phyloP scores from a whole-genome alignment of 768 basidiomycete species.

The Pleurotus pulmonarius region DNA sequence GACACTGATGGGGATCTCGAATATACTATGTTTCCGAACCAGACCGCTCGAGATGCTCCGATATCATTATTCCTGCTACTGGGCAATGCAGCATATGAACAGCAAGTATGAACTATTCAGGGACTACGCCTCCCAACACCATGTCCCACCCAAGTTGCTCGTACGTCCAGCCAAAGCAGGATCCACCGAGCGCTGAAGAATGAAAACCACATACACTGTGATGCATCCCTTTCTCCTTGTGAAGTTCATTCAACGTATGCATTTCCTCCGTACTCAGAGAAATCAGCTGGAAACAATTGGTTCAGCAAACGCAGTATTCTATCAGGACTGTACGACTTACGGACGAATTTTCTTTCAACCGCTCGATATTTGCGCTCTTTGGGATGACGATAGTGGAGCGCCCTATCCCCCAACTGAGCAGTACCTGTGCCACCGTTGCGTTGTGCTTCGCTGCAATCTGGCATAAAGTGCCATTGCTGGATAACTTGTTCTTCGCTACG shows the following conservation, averaged over 20 bases:
- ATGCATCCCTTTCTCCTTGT: slow-evolving; percentile 36
- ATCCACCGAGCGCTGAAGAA: slow-evolving; percentile 22
- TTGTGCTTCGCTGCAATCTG: slow-evolving; percentile 24
- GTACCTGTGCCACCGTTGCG: slow-evolving; percentile 41
- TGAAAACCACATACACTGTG: slow-evolving; percentile 29
- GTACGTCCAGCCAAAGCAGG: slow-evolving; percentile 34
- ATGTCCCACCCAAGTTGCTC: slow-evolving; percentile 34
- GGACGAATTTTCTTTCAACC: slow-evolving; percentile 46
- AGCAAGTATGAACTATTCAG: neutral
- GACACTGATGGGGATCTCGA: too few relatives aligned
- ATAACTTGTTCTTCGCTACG: slow-evolving; percentile 25
- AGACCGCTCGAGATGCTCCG: too few relatives aligned
- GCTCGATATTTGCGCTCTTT: slow-evolving; percentile 45
- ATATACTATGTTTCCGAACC: too few relatives aligned
- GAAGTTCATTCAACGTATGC: slow-evolving; percentile 30
- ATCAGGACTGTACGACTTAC: slow-evolving; percentile 17
- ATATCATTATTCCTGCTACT: too few relatives aligned
- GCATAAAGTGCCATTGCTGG: slow-evolving; percentile 20
- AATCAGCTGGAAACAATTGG: slow-evolving; percentile 55
- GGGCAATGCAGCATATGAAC: too few relatives aligned
- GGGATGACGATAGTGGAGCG: slow-evolving; percentile 59
- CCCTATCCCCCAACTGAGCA: slow-evolving; percentile 66
- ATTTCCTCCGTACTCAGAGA: slow-evolving; percentile 32
- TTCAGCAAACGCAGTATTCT: slow-evolving; percentile 37
- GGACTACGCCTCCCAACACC: slow-evolving; percentile 20